These are phyloP conservation scores for Gloeostereum incarnatum DNA, from an alignment of 768 basidiomycete species.

Conservation along the genomic window DNA sequence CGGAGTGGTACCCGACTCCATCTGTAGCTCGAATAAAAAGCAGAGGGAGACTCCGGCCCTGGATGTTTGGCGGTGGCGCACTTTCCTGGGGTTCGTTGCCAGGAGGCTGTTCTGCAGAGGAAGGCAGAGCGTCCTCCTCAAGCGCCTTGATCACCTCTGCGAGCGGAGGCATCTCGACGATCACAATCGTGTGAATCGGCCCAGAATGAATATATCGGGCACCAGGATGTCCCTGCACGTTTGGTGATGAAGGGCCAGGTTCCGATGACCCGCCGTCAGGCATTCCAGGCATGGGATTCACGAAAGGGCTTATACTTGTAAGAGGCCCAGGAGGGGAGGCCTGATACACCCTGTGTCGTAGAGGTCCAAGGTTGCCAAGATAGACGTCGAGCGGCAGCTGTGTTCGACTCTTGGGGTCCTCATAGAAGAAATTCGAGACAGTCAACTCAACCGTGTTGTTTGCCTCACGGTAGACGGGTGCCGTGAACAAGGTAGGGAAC, in stretches of 20 bases:
- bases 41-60: conserved; percentile 65
- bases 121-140: conserved; percentile 55
- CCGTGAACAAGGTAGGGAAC: conserved; percentile 78
- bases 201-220: conserved; percentile 45
- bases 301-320: conserved; percentile 55
- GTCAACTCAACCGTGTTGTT: conserved; percentile 76
- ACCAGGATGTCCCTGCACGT: conserved; percentile 23
- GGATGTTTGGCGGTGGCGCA: conserved; percentile 34
- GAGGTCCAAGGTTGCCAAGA: conserved; percentile 82
- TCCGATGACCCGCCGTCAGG: conserved; percentile 20
- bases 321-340: conserved; percentile 61
- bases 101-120: conserved; percentile 24
- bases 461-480: conserved; percentile 63
- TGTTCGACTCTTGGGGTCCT: conserved; percentile 52
- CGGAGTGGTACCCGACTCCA: conserved; percentile 87
- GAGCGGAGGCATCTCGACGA: conserved; percentile 78
- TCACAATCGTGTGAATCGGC: conserved; percentile 69
- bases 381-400: conserved; percentile 81
- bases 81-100: conserved; percentile 13
- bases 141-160: conserved; percentile 70
- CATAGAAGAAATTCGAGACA: conserved; percentile 83
- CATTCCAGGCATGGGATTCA: conserved; percentile 32
- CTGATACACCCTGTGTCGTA: conserved; percentile 70
- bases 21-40: conserved; percentile 76
- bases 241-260: conserved; percentile 16